These are phyloP conservation scores for Chaetomium sp. DNA, from an alignment of 2,329 filamentous ascomycete genomes.

Conservation along the genomic window DNA sequence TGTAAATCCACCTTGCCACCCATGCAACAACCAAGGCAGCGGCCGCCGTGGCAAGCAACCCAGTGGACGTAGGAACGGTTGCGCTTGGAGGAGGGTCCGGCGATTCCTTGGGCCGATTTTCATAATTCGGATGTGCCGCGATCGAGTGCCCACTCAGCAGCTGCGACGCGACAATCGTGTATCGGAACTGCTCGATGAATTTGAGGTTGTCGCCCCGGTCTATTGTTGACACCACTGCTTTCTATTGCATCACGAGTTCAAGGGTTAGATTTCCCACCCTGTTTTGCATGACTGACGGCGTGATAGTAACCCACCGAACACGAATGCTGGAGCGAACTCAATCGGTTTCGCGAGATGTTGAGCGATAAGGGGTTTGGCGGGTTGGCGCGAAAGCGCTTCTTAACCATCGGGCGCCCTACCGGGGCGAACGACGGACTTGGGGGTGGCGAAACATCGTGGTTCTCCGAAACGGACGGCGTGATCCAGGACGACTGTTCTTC, in stretches of 20 bases:
- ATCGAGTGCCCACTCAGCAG: conserved; percentile 67
- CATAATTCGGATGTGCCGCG: conserved; percentile 33
- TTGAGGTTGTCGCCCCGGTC: conserved; percentile 72
- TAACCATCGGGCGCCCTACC: conserved; percentile 48
- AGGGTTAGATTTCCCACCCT: conserved; percentile 1
- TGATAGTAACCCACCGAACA: conserved; percentile 41
- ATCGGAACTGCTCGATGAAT: conserved; percentile 89
- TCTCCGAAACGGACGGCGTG: conserved; percentile 28
- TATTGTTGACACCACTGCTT: conserved; percentile 64
- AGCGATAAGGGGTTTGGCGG: conserved; percentile 40
- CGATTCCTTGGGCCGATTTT: conserved; percentile 20
- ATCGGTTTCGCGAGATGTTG: conserved; percentile 33
- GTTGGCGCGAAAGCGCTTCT: conserved; percentile 46
- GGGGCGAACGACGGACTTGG: conserved; percentile 50
- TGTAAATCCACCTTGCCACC: conserved; percentile 64
- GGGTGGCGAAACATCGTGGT: conserved; percentile 39
- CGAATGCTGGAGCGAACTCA: conserved; percentile 42
- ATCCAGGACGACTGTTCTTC: conserved; percentile 45
- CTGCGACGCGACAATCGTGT: conserved; percentile 87
- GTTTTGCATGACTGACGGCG: background rate
- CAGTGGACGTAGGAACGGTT: conserved; percentile 34
- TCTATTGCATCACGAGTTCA: conserved; percentile 37
- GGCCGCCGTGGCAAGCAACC: conserved; percentile 48
- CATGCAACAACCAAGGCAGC: conserved; percentile 64
- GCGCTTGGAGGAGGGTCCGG: conserved; percentile 10